Evolutionary conservation across 257 asterid genomes (phyloP), one percentile per base, ranked within the genome.

Genomic region (Dorcoceras hygrometricum): DNA sequence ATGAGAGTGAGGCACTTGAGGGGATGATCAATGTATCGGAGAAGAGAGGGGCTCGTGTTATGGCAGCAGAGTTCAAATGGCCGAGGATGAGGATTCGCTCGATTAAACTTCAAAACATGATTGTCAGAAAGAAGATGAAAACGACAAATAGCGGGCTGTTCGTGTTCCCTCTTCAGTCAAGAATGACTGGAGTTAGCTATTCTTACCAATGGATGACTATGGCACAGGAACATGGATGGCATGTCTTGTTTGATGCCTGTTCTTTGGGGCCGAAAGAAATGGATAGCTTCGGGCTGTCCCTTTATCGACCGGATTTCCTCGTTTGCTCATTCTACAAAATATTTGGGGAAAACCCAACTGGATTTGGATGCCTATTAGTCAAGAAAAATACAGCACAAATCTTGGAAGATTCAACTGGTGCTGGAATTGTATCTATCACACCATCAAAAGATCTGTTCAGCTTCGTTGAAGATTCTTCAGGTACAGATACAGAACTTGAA

Each of bases 191-290:
- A 20, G 85, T 83, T 3, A 80, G 83, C 58, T 88, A 93, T 65
- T 93, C 99, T 29, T 88, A 88, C 56, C 95, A 93, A 66, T 93
- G 99, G 99, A 90, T 93, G 97, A 81, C 73, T 19, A 11, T 75
- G 75, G 99, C 97, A 1, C 91, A 85, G 63, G 89, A 88, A 62
- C 83, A 90, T 36, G 95, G 99, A 27, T 93, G 99, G 99, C 99
- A 86, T 69, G 88, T 90, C 54, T 53, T 93, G 79, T 95, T 90
- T 34, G 97, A 93, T 23, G 96, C 96, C 18, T 90, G 95, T 62
- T 88, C 95, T 10, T 69, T 90, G 58, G 91, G 95, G 63, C 99
- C 99, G 0, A 93, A 93, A 59, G 95, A 89, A 61, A 88, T 88
- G 95, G 90, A 74, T 75, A 88, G 89, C 80, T 88, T 90, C 27